Conservation (phyloP, 306 rosid genomes). For the Pyrus pyrifolia region DNA sequence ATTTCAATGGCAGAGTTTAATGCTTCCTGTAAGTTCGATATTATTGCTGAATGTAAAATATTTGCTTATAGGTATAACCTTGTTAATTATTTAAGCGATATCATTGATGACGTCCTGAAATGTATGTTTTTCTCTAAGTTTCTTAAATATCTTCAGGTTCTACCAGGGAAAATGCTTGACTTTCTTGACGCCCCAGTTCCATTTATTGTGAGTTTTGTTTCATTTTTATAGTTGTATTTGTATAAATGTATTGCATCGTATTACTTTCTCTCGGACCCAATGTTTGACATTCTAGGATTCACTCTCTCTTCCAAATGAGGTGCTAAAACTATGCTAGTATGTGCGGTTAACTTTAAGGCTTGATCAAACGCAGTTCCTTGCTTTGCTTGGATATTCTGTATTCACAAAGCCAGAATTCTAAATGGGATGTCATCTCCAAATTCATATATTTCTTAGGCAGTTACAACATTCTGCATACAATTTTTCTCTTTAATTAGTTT, state of each 20-base stretch:
- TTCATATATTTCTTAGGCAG: background rate
- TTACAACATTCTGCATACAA: background rate
- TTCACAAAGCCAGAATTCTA: background rate
- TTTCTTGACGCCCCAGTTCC: constrained; percentile 99
- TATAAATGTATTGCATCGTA: background rate
- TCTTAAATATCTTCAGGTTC: constrained; percentile 49
- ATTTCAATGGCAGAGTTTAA: constrained; percentile 92
- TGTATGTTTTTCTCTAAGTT: constrained; percentile 10
- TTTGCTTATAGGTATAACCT: background rate
- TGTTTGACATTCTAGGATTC: background rate
- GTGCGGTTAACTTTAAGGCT: background rate
- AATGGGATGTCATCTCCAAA: background rate
- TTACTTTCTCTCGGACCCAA: background rate
- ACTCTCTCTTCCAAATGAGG: background rate
- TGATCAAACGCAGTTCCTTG: background rate
- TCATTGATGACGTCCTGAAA: background rate
- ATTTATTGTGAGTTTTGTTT: constrained; percentile 59
- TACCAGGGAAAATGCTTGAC: constrained; percentile 76
- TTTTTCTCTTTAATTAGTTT: background rate
- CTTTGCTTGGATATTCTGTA: background rate
- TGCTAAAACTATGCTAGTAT: background rate
- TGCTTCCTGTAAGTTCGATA: constrained; percentile 78
- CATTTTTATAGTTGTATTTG: background rate
- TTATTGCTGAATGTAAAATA: background rate
- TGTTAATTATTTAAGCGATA: background rate